Evolutionary conservation across 495 filamentous ascomycete genomes (phyloP), one percentile per base, ranked within the genome.

Genomic region (Evernia prunastri): DNA sequence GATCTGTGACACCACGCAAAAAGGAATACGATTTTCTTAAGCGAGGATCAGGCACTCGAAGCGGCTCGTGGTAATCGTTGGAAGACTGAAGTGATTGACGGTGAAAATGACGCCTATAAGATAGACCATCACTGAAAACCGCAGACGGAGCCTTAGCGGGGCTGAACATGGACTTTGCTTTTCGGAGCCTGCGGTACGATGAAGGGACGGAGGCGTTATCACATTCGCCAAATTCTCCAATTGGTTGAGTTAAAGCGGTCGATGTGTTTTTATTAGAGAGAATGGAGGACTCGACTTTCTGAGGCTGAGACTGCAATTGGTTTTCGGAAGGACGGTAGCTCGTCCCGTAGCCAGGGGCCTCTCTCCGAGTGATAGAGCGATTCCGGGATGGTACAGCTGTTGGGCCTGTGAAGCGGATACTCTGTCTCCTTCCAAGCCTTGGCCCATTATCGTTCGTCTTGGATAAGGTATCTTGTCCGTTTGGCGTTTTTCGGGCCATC

Each of bases 131-230:
- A 40, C 60, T 25, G 23, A 64, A 68, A n/a, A 65, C 60, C 54
- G 70, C 67, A 31, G 76, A 72, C 9, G 75, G 70, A 40, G 77
- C 72, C 40, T 79, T 81, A 47, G 79, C 76, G 17, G 82, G 79
- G 36, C 77, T 79, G 67, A 89, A 86, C 84, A 91, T 84, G 0
- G 89, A 92, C 69, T 81, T 87, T 18, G 90, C 82, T 69, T 86
- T 89, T 58, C 86, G 86, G 58, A 92, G 76, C 58, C 81, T 86
- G n/a, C 86, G 82, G 66, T 86, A 91, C 2, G 89, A 92, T 4
- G 89, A 92, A 25, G 88, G 86, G 20, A 78, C 78, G 13, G 86
- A 87, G 8, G 81, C 79, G 58, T 85, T 76, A n/a, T 83, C 80
- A 54, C 86, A 56, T 33, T 61, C 63, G 49, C 39, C 39, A 11